Base-by-base conservation (phyloP, 768 basidiomycete species). In the Leccinum imitatum region DNA sequence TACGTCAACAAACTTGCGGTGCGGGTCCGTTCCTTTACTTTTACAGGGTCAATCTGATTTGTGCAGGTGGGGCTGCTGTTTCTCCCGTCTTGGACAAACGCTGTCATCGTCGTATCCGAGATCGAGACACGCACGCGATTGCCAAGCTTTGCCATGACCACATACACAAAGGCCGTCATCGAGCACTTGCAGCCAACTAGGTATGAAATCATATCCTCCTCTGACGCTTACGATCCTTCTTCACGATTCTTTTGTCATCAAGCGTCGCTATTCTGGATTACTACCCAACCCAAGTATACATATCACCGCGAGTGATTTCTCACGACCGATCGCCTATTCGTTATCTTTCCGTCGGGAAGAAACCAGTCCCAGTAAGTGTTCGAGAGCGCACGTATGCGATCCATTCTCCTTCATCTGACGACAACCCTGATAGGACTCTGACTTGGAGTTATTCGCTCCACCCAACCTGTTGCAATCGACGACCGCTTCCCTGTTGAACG, bases 401-500 rank as follows among this genome's bases (percentile, higher is more conserved):
- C 11, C 11, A 33, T 53, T 50, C 1, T 5, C 3, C 9, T 47
- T 21, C 4, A 37, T 15, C 51, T 67, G 56, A 70, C 23, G 6
- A 3, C 14, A 10, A 1, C 23, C 23, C 25, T 31, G 21, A 25
- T 30, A 83, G 80, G 69, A 71, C 58, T 61, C 68, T 3, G 65
- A 71, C 19, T 72, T 77, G 0, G 63, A 78, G 53, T 69, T 68
- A 1, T 85, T 85, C 56, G 66, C 76, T 3, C 81, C 85, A 3
- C 86, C 86, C 15, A 87, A 87, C 62, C 75, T 87, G 35, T 67
- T 86, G 50, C 81, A 80, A 61, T 78, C 80, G 6, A 79, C 82
- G 1, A 79, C 84, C 0, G 84, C 86, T 5, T 77, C 85, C 2
- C 76, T 87, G 59, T 67, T 87, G 57, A 74, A 64, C 23, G 56